phyloP scores from a whole-genome alignment of 2,329 filamentous ascomycete genomes.

The Aspergillus unguis region DNA sequence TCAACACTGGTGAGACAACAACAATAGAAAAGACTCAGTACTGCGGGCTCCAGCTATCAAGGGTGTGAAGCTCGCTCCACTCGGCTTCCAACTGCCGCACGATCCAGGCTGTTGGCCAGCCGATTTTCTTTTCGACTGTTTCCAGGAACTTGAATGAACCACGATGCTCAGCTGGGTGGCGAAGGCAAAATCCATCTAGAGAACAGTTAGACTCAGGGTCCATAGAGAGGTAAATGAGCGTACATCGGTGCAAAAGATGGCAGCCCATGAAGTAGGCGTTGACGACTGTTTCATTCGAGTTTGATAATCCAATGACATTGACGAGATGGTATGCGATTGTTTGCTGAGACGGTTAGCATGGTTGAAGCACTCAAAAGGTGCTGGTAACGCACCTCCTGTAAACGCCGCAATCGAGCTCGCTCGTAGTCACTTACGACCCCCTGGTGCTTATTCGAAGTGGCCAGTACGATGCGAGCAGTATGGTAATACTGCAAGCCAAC shows the following conservation, averaged over 20 bases:
- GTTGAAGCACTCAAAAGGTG: background rate
- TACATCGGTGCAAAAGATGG: slow-evolving; percentile 33
- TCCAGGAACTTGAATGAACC: slow-evolving; percentile 28
- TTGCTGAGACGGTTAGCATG: slow-evolving; percentile 18
- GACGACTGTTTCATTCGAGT: slow-evolving; percentile 33
- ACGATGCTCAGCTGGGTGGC: slow-evolving; percentile 25
- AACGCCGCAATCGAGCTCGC: slow-evolving; percentile 23
- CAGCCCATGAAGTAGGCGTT: slow-evolving; percentile 36
- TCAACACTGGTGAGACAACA: background rate
- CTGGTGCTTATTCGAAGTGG: slow-evolving; percentile 25
- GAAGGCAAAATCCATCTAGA: slow-evolving; percentile 33
- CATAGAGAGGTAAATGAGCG: slow-evolving; percentile 1
- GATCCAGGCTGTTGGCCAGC: slow-evolving; percentile 35
- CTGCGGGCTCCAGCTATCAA: slow-evolving; percentile 15
- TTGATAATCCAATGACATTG: slow-evolving; percentile 30
- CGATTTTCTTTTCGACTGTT: slow-evolving; percentile 26
- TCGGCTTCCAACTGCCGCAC: slow-evolving; percentile 26
- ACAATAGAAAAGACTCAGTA: background rate
- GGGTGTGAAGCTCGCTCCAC: slow-evolving; percentile 27
- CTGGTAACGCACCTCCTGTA: slow-evolving; percentile 24
- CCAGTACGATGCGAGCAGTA: slow-evolving; percentile 30
- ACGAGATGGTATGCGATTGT: slow-evolving; percentile 29
- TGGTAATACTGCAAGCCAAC: slow-evolving; percentile 41
- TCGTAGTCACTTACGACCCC: slow-evolving; percentile 26
- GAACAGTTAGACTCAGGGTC: background rate